These are phyloP conservation scores for Termitomyces eurrhizus DNA, from an alignment of 768 basidiomycete species.

Conservation along the genomic window DNA sequence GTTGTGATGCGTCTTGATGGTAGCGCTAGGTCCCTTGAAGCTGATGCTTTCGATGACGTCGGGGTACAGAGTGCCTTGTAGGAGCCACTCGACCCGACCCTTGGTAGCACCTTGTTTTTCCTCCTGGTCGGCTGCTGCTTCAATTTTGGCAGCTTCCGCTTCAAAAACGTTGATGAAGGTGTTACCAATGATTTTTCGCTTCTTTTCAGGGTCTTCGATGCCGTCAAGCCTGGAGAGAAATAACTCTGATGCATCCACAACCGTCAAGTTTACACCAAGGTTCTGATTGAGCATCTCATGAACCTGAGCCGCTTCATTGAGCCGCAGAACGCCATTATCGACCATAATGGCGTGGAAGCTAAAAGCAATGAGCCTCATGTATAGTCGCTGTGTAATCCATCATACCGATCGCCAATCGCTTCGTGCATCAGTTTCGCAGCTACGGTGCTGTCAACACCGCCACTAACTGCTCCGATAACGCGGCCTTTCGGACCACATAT, in stretches of 20 bases:
- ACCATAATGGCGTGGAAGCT: conserved; percentile 99
- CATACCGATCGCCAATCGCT: conserved; percentile 93
- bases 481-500: conserved; percentile 94
- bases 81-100: conserved; percentile 93
- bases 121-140: conserved; percentile 75
- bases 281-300: conserved; percentile 90
- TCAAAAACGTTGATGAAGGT: conserved; percentile 99
- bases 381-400: neutral
- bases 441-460: conserved; percentile 97
- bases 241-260: conserved; percentile 91
- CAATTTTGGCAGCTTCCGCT: conserved; percentile 86
- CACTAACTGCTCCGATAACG: conserved; percentile 96
- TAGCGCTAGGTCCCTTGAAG: conserved; percentile 98
- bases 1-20: conserved; percentile 99
- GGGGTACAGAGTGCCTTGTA: conserved; percentile 97
- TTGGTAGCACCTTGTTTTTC: conserved; percentile 68
- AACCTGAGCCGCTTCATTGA: conserved; percentile 89
- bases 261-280: conserved; percentile 93
- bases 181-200: conserved; percentile 98
- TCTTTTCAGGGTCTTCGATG: conserved; percentile 93
- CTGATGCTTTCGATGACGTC: conserved; percentile 99
- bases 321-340: conserved; percentile 93
- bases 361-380: conserved; percentile 8
- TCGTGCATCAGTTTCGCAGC: conserved; percentile 99
- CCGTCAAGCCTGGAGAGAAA: conserved; percentile 89